Base-by-base conservation (phyloP, 306 rosid genomes). In the Glycine tomentella region DNA sequence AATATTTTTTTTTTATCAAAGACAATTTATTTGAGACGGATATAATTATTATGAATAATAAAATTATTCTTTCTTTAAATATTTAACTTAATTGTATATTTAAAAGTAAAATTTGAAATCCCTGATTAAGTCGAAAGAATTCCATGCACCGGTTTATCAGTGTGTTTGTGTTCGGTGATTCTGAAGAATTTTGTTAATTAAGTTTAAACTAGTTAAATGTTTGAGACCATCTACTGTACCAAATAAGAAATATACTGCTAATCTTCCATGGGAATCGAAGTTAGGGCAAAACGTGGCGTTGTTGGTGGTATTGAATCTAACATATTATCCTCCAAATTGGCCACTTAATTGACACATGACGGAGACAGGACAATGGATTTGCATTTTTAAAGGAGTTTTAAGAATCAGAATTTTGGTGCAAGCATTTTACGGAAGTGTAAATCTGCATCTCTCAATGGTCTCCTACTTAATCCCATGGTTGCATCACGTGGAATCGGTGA, bases 401-500 rank as follows among this genome's bases (percentile, higher is more conserved):
- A 77, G 83, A 81, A 82, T 75, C 74, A 76, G 82, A 82, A 75
- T 79, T 75, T 36, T 9, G 55, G 55, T 46, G 10, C 48, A 52
- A 72, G 68, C 72, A 77, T 52, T 72, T 61, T 77, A 62, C 0
- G n/a, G 52, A 59, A 73, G 3, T 75, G 82, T 63, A 38, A 83
- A 64, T 61, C 69, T 74, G 73, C 62, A 63, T 81, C 72, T 81
- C 6, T 49, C 25, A 48, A 46, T 61, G 74, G 77, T 34, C 67
- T 38, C 71, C 16, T 50, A 13, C 59, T 49, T 78, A 71, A 50
- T 58, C 15, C 8, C 42, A 69, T 56, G 16, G 50, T 70, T 75
- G 59, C 81, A 72, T 80, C 85, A 76, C 78, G 67, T 83, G 66
- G 81, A 57, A 58, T 80, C 48, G 5, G n/a, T 72, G 87, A 68